phyloP scores from a whole-genome alignment of 2,329 filamentous ascomycete species.

The Thielaviopsis ethacetica region DNA sequence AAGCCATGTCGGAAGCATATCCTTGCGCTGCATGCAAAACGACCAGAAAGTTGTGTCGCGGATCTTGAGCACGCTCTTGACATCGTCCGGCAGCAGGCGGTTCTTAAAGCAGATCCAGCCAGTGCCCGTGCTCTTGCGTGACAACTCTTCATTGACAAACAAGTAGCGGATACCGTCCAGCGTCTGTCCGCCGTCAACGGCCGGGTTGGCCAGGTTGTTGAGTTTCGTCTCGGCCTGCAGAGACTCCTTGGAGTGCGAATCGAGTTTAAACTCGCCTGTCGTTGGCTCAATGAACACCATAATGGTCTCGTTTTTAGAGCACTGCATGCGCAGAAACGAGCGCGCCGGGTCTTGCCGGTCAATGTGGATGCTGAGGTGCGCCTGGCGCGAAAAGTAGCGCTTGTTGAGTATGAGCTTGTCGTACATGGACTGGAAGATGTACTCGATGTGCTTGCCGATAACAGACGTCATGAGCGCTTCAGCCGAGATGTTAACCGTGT shows the following conservation, averaged over 20 bases:
- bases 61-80: conserved; percentile 45
- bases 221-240: conserved; percentile 46
- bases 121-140: conserved; percentile 39
- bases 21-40: conserved; percentile 51
- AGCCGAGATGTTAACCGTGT: conserved; percentile 51
- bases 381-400: conserved; percentile 43
- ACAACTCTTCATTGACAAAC: conserved; percentile 45
- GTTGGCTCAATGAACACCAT: conserved; percentile 54
- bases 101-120: conserved; percentile 44
- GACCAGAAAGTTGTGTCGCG: conserved; percentile 43
- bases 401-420: conserved; percentile 40
- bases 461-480: conserved; percentile 58
- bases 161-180: conserved; percentile 47
- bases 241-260: conserved; percentile 42
- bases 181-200: conserved; percentile 37
- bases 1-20: conserved; percentile 60
- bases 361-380: conserved; percentile 39
- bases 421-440: conserved; percentile 53
- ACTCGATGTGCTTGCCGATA: conserved; percentile 57
- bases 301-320: conserved; percentile 21
- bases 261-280: conserved; percentile 59
- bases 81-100: conserved; percentile 34
- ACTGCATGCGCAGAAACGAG: conserved; percentile 50
- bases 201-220: conserved; percentile 40
- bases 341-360: conserved; percentile 47